Evolutionary conservation across 192 early-diverging fungal genomes (phyloP).

Genomic region (Podila horticola): DNA sequence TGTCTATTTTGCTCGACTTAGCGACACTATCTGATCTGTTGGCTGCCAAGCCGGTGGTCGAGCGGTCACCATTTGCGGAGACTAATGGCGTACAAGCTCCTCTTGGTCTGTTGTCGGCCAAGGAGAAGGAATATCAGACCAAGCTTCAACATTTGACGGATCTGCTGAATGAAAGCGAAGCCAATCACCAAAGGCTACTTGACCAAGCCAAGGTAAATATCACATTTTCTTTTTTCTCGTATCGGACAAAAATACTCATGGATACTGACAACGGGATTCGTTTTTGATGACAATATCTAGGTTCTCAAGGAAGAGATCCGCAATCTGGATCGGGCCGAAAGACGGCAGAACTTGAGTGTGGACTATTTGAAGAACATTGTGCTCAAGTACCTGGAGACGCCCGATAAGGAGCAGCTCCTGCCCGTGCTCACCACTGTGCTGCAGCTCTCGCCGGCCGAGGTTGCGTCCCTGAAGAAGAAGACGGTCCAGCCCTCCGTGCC

Average conservation of each 20-base stretch:
- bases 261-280: neutral
- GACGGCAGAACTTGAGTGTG: conserved; percentile 70
- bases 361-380: conserved; percentile 80
- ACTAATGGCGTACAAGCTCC: conserved; percentile 1
- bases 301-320: conserved; percentile 68
- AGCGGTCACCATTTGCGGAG: conserved; percentile 32
- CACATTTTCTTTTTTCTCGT: neutral
- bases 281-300: conserved; percentile 17
- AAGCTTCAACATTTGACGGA: conserved; percentile 65
- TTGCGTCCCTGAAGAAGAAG: conserved; percentile 46
- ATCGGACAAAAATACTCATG: conserved; percentile 8
- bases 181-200: conserved; percentile 47
- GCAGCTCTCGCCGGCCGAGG: conserved; percentile 56
- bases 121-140: conserved; percentile 49
- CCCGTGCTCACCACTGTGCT: conserved; percentile 56
- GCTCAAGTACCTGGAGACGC: conserved; percentile 68
- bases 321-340: conserved; percentile 68
- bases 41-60: conserved; percentile 40
- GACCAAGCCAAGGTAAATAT: conserved; percentile 65
- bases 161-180: conserved; percentile 68
- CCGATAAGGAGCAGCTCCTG: conserved; percentile 56
- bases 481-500: conserved; percentile 19
- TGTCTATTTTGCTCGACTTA: conserved; percentile 8
- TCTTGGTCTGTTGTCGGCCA: conserved; percentile 16
- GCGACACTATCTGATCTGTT: conserved; percentile 56